These are phyloP conservation scores for Didymella exigua DNA, from an alignment of 2,329 filamentous ascomycete genomes.

Conservation along the genomic window DNA sequence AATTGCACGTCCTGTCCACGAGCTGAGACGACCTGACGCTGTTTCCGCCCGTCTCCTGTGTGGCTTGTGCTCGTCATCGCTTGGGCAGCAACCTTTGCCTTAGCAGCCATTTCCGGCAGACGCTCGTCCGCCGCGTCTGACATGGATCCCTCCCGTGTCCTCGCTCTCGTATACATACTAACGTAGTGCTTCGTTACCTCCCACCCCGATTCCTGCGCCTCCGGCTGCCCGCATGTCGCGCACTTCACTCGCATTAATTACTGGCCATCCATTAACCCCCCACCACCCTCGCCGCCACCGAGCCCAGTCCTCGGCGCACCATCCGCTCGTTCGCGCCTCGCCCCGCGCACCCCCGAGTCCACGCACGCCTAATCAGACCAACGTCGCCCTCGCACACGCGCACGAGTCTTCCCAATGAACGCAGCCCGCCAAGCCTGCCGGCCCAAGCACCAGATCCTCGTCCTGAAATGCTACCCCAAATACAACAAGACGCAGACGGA, in stretches of 20 bases:
- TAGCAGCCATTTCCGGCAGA: constrained; percentile 2
- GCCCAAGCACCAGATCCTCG: constrained; percentile 94
- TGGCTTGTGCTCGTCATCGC: constrained; percentile 12
- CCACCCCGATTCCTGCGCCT: not conserved
- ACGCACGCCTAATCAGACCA: not conserved
- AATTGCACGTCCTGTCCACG: not conserved
- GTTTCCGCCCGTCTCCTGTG: not conserved
- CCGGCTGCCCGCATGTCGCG: constrained; percentile 4
- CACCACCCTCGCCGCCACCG: not conserved
- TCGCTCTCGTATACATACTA: not conserved
- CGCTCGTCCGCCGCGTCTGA: constrained; percentile 13
- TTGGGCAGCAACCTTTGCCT: constrained; percentile 8
- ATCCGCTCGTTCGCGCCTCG: constrained; percentile 1
- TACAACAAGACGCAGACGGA: constrained; percentile 86
- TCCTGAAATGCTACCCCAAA: constrained; percentile 94
- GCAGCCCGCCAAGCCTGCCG: constrained; percentile 68
- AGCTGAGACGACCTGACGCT: no score
- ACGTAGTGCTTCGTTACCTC: not conserved
- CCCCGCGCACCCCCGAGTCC: not conserved
- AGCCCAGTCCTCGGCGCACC: not conserved
- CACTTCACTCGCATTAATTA: not conserved
- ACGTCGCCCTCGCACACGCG: not conserved
- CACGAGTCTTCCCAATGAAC: constrained; percentile 57
- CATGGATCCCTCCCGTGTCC: constrained; percentile 4
- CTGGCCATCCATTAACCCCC: not conserved